phyloP scores from a whole-genome alignment of 371 early-diverging fungal genomes.

The Lichtheimia hyalospora region DNA sequence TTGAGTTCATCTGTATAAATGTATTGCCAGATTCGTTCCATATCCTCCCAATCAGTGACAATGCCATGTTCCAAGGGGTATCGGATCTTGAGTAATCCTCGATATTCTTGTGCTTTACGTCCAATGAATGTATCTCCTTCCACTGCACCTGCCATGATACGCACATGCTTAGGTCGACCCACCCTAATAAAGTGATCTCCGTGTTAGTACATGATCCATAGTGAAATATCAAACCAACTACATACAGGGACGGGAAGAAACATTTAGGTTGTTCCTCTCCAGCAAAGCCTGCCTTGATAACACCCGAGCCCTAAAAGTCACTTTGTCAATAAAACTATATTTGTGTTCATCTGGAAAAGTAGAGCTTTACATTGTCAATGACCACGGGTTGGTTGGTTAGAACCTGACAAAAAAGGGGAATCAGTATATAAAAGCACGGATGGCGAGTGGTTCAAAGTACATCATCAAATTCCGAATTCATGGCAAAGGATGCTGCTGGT shows the following conservation, averaged over 20 bases:
- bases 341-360: background rate
- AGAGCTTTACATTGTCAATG: conserved; percentile 64
- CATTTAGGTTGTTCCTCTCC: conserved; percentile 95
- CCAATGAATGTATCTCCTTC: conserved; percentile 95
- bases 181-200: conserved; percentile 40
- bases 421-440: background rate
- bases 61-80: conserved; percentile 97
- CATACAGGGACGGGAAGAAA: conserved; percentile 79
- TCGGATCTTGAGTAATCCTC: conserved; percentile 87
- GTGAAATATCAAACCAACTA: background rate
- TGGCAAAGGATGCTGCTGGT: conserved; percentile 1
- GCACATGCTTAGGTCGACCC: conserved; percentile 92
- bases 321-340: background rate
- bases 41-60: conserved; percentile 95
- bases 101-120: conserved; percentile 88
- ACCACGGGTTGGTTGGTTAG: conserved; percentile 91
- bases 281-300: conserved; percentile 97
- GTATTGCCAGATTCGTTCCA: conserved; percentile 97
- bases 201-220: background rate
- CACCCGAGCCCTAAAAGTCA: conserved; percentile 78
- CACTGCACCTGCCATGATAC: conserved; percentile 96
- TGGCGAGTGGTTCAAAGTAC: conserved; percentile 15
- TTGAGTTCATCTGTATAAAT: conserved; percentile 93
- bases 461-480: conserved; percentile 57
- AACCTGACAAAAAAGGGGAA: conserved; percentile 44